Percentiles rank a stretch among this genome's conserved stretches.
Evolutionary conservation across 371 early-diverging fungal genomes (phyloP).

Genomic region (Thermomucor indicae-seudaticae): DNA sequence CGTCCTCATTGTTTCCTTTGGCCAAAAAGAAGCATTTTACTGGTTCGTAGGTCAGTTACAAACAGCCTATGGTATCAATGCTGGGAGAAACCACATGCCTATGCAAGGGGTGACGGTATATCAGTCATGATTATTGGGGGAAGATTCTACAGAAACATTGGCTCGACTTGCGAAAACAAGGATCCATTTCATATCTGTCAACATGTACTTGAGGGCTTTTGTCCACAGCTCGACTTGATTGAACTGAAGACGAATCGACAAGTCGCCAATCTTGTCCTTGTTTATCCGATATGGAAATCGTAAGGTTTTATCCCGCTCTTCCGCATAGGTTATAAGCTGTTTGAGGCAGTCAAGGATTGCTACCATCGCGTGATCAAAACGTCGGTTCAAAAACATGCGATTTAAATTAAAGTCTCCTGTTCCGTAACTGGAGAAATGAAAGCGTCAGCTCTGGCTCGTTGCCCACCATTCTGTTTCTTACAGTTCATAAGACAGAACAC

Average conservation of each 20-base stretch:
- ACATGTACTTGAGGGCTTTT: slow-evolving; percentile 81
- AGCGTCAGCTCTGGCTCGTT: too few relatives aligned
- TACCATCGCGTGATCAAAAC: slow-evolving; percentile 88
- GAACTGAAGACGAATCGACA: slow-evolving; percentile 82
- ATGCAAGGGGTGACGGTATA: too few relatives aligned
- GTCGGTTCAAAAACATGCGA: slow-evolving; percentile 79
- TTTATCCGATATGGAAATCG: slow-evolving; percentile 84
- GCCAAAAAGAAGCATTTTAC: too few relatives aligned
- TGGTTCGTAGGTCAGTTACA: too few relatives aligned
- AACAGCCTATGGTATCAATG: too few relatives aligned
- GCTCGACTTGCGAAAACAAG: slow-evolving; percentile 68
- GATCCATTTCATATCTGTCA: slow-evolving; percentile 84
- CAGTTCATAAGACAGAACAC: slow-evolving; percentile 73
- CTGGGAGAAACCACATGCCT: too few relatives aligned
- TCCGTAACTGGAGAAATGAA: slow-evolving; percentile 85
- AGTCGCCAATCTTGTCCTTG: slow-evolving; percentile 87
- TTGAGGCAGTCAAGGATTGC: slow-evolving; percentile 87
- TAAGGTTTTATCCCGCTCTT: slow-evolving; percentile 68
- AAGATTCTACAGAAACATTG: slow-evolving; percentile 8
- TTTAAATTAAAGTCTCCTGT: slow-evolving; percentile 83
- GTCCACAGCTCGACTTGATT: slow-evolving; percentile 92
- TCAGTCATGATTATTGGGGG: too few relatives aligned
- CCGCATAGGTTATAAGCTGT: slow-evolving; percentile 80
- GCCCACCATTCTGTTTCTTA: too few relatives aligned
- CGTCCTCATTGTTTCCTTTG: too few relatives aligned